Percentiles rank a stretch among this genome's conserved stretches.
phyloP scores from a whole-genome alignment of 208 protist genomes.

The Acanthamoeba castellanii region DNA sequence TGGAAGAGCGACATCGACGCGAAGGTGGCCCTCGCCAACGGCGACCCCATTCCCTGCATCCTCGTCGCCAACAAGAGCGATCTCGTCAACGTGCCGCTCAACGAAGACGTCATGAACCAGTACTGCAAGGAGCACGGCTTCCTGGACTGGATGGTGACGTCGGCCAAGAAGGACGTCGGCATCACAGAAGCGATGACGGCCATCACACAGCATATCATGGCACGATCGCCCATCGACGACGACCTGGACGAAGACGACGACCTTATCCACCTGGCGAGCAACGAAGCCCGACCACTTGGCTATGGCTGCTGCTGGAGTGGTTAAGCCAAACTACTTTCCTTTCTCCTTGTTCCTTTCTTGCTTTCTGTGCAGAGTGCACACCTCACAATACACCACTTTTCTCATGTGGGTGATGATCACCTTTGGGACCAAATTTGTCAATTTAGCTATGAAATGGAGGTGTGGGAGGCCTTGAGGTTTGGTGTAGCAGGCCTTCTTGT shows the following conservation, averaged over 20 bases:
- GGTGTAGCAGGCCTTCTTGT: too few species aligned
- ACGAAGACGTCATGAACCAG: conserved; percentile 78
- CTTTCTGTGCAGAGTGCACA: not conserved
- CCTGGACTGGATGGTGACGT: conserved; percentile 78
- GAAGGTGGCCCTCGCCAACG: conserved; percentile 77
- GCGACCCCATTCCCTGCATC: conserved; percentile 73
- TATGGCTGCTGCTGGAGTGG: conserved; percentile 39
- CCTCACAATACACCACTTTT: too few species aligned
- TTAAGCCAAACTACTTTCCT: not conserved
- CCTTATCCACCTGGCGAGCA: not conserved
- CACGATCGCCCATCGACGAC: conserved; percentile 75
- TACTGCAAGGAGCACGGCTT: conserved; percentile 76
- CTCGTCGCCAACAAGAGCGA: conserved; percentile 81
- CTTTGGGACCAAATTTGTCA: too few species aligned
- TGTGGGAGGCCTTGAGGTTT: too few species aligned
- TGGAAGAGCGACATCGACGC: conserved; percentile 81
- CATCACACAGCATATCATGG: conserved; percentile 84
- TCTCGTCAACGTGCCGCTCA: conserved; percentile 15
- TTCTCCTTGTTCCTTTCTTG: not conserved
- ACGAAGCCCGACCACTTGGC: not conserved
- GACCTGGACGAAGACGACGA: not conserved
- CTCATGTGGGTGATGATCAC: too few species aligned
- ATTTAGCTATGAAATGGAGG: too few species aligned
- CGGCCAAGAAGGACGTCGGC: conserved; percentile 88
- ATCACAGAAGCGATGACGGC: conserved; percentile 85